phyloP scores from a whole-genome alignment of 78 protist genomes.

The Cavenderia fasciculata region DNA sequence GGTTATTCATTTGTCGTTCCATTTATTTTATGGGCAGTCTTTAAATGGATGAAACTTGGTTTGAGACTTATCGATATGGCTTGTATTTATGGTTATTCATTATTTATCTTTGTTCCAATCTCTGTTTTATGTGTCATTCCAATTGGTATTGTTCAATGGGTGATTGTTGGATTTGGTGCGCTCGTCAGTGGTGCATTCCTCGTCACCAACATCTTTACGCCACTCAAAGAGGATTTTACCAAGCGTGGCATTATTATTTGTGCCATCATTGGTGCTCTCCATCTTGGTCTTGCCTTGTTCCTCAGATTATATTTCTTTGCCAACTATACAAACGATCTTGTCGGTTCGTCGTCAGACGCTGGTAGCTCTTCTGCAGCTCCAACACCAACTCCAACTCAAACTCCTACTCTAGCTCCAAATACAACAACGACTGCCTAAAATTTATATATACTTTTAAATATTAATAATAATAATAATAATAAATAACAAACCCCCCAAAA shows the following conservation, averaged over 20 bases:
- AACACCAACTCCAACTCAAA: background rate
- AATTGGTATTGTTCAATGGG: slow-evolving; percentile 30
- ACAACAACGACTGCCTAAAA: background rate
- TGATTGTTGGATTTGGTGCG: slow-evolving; percentile 28
- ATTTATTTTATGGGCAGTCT: slow-evolving; percentile 55
- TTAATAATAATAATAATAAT: too few species aligned
- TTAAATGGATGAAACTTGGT: slow-evolving; percentile 77
- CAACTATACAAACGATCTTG: background rate
- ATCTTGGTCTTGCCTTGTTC: slow-evolving; percentile 55
- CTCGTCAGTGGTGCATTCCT: slow-evolving; percentile 45
- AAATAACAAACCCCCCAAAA: too few species aligned
- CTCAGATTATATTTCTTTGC: slow-evolving; percentile 75
- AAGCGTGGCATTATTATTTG: slow-evolving; percentile 67
- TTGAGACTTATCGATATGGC: slow-evolving; percentile 52
- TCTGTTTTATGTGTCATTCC: slow-evolving; percentile 61
- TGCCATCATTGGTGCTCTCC: slow-evolving; percentile 44
- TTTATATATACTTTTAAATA: too few species aligned
- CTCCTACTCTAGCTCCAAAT: background rate
- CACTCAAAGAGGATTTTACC: slow-evolving; percentile 52
- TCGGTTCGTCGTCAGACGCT: background rate
- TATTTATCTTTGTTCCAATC: slow-evolving; percentile 68
- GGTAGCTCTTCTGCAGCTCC: background rate
- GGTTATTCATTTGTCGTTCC: slow-evolving; percentile 69
- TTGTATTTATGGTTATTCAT: slow-evolving; percentile 70
- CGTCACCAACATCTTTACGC: slow-evolving; percentile 69